Conservation (phyloP, 225 moss, liverwort and hornwort genomes). For the Lunularia cruciata region DNA sequence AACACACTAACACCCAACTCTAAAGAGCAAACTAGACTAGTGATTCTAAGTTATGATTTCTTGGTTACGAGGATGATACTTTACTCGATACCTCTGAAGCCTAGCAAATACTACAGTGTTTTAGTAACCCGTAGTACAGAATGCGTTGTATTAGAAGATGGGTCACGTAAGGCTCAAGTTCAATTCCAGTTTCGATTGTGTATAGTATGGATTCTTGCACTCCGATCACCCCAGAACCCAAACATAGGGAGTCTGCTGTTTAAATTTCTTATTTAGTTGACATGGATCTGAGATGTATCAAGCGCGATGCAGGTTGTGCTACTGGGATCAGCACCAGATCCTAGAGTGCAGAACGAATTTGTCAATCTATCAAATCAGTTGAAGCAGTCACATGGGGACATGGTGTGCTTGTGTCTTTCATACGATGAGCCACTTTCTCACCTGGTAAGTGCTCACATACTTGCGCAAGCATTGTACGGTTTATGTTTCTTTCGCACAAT, state of each 20-base stretch:
- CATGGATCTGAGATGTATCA: neutral
- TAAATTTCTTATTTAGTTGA: neutral
- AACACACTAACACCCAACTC: no score
- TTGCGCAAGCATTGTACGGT: no score
- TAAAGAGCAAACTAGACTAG: no score
- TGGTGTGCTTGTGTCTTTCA: constrained; percentile 40
- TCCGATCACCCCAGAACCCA: no score
- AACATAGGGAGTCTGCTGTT: neutral
- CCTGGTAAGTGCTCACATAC: constrained; percentile 23
- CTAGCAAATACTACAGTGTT: no score
- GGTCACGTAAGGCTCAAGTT: neutral
- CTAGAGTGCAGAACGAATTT: constrained; percentile 45
- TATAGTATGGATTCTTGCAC: no score
- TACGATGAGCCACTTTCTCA: constrained; percentile 53
- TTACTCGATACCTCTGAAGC: no score
- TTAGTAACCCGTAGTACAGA: neutral
- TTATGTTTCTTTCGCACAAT: no score
- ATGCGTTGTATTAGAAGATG: neutral
- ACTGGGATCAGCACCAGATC: constrained; percentile 49
- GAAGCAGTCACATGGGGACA: constrained; percentile 35
- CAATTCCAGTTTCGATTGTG: no score
- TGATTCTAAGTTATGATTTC: no score
- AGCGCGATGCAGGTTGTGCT: constrained; percentile 37
- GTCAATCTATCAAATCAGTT: constrained; percentile 38
- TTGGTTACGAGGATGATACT: no score